Evolutionary conservation across 1,284 basidiomycete genomes (phyloP), one percentile per base, ranked within the genome.

Genomic region (Apiotrichum sp.): DNA sequence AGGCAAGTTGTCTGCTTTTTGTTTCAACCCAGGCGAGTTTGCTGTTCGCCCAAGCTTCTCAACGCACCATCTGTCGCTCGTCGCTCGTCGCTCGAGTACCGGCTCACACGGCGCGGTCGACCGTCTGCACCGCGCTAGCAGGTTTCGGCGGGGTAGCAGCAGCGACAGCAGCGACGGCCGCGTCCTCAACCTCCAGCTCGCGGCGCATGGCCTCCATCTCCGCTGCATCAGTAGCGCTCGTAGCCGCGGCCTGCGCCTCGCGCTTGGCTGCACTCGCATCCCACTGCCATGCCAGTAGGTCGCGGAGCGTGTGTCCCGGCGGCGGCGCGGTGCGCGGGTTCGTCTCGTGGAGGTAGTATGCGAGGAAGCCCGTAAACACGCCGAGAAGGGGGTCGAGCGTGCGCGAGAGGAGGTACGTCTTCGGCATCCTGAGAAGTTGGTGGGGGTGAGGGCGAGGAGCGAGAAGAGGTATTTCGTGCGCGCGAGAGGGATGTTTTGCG

Each of bases 341-440:
- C 41, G 80, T 87, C 73, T 93, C 89, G 75, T 88, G 83, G 29
- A 93, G 82, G 70, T 88, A 84, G 73, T 85, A 93, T 1, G 90
- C 90, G 44, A 92, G 77, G 44, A 86, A 73, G 16, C 90, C 75
- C 1, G 89, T 92, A 71, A 90, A 89, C 45, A 89, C 75, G 11
- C 88, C 89, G 16, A 93, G 77, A 32, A 89, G 59, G 14, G 87
- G 86, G 73, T 90, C 88, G 29, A 89, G 66, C 8, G 71, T 71
- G 22, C 72, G 65, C 6, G 71, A 72, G 44, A 77, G 70, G 50
- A 77, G 71, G 61, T 74, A 75, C 16, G 64, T 61, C 43, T 66
- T 65, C 5, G 71, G 65, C 72, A 75, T 75, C 1, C 44, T 32
- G 40, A 8, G n/a, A 11, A 36, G 34, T 13, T 11, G 39, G 33